These are phyloP conservation scores for Debaryomyces sp. DNA, from an alignment of 1,139 yeast genomes.

Conservation along the genomic window DNA sequence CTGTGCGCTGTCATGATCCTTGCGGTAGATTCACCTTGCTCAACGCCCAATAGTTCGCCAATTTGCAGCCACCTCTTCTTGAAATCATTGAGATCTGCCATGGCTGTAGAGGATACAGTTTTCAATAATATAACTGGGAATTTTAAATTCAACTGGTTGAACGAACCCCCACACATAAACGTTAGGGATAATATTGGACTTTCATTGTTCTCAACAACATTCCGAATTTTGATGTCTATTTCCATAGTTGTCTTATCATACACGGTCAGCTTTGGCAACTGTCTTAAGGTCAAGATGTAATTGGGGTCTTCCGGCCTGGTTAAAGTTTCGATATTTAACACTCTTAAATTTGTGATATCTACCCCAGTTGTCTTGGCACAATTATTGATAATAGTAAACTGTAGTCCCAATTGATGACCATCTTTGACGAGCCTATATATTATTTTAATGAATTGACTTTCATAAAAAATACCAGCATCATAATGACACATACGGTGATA, in stretches of 20 bases:
- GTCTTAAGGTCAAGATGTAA: conserved; percentile 46
- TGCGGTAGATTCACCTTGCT: conserved; percentile 50
- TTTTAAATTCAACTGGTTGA: conserved; percentile 56
- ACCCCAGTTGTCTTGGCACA: conserved; percentile 53
- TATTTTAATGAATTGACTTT: conserved; percentile 71
- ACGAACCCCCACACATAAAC: conserved; percentile 49
- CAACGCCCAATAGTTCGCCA: conserved; percentile 54
- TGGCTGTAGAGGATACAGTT: conserved; percentile 58
- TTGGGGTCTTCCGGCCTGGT: conserved; percentile 49
- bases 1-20: conserved; percentile 32
- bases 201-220: conserved; percentile 45
- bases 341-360: conserved; percentile 56
- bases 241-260: conserved; percentile 51
- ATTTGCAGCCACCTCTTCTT: conserved; percentile 78
- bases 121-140: conserved; percentile 71
- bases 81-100: conserved; percentile 57
- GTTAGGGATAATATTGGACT: conserved; percentile 54
- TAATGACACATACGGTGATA: conserved; percentile 71
- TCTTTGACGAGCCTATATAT: conserved; percentile 56
- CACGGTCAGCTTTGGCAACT: conserved; percentile 58
- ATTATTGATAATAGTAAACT: conserved; percentile 65
- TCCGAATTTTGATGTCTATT: conserved; percentile 34
- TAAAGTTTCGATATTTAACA: conserved; percentile 38
- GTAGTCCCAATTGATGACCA: conserved; percentile 35
- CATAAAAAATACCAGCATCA: conserved; percentile 81